Evolutionary conservation across 192 early-diverging fungal species (phyloP).

Genomic region (Coemansia sp.): DNA sequence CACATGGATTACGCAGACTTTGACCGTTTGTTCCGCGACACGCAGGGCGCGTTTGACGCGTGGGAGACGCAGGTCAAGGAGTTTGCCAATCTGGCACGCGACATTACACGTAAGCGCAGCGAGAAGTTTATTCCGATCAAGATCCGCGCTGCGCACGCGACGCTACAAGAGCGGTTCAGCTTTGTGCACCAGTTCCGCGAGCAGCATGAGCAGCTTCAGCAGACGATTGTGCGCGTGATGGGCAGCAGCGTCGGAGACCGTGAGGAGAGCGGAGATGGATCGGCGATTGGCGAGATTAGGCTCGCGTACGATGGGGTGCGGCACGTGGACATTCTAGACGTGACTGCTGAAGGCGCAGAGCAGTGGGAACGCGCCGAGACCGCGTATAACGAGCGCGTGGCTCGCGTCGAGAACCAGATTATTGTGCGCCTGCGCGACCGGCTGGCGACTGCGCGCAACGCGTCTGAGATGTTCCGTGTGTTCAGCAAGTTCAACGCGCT

Average conservation of each 20-base stretch:
- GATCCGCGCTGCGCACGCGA: constrained; percentile 84
- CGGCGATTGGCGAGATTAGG: constrained; percentile 85
- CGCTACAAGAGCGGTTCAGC: constrained; percentile 88
- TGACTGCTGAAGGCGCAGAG: constrained; percentile 88
- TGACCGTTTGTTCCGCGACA: constrained; percentile 76
- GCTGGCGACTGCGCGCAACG: constrained; percentile 92
- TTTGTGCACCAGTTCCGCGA: constrained; percentile 91
- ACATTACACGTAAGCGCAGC: constrained; percentile 84
- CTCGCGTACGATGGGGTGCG: constrained; percentile 89
- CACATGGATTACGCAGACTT: constrained; percentile 91
- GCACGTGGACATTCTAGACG: constrained; percentile 92
- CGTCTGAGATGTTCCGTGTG: constrained; percentile 99
- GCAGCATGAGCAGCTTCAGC: constrained; percentile 97
- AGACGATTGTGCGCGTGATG: constrained; percentile 94
- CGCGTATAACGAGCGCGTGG: constrained; percentile 91
- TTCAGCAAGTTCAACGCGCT: constrained; percentile 99
- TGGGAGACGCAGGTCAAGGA: constrained; percentile 98
- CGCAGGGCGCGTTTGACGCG: constrained; percentile 82
- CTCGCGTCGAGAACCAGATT: constrained; percentile 96
- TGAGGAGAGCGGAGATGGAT: constrained; percentile 58
- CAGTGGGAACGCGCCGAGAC: constrained; percentile 88
- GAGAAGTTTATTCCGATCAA: constrained; percentile 97
- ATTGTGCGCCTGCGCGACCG: constrained; percentile 90
- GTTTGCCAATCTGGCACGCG: constrained; percentile 91
- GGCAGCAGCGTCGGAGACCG: constrained; percentile 50